A percentile compares a stretch with the other conserved stretches of the same genome.
These are phyloP conservation scores for Lanmaoa pseudosensibilis DNA, from an alignment of 768 basidiomycete species.

Conservation along the genomic window DNA sequence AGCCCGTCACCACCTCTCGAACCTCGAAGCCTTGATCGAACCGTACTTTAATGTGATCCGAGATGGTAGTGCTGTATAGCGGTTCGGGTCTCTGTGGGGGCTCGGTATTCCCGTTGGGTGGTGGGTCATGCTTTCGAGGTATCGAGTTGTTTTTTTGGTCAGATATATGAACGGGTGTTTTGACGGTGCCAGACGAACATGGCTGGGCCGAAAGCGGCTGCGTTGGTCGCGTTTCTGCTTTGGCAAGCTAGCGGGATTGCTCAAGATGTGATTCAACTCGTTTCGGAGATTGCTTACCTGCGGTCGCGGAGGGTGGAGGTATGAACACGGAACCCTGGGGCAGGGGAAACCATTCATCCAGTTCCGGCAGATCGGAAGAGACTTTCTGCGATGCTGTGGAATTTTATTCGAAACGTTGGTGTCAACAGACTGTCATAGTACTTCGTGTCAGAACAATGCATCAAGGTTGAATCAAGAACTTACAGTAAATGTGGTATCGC, in stretches of 20 bases:
- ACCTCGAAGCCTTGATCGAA: conserved; percentile 64
- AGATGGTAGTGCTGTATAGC: conserved; percentile 37
- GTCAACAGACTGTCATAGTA: conserved; percentile 17
- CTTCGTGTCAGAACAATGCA: neutral
- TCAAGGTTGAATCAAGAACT: neutral
- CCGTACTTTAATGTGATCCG: conserved; percentile 56
- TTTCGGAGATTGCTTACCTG: conserved; percentile 7
- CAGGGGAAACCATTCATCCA: conserved; percentile 5
- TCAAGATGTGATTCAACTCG: neutral
- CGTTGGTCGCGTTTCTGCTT: neutral
- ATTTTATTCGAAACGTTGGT: conserved; percentile 8
- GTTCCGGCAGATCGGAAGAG: neutral
- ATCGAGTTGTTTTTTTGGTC: neutral
- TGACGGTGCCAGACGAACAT: neutral
- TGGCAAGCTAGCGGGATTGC: neutral
- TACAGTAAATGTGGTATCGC: conserved; percentile 26
- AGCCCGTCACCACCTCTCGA: conserved; percentile 56
- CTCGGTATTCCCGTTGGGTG: conserved; percentile 1
- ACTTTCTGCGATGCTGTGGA: neutral
- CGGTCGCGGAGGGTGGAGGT: conserved; percentile 5
- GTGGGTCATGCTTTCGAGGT: neutral
- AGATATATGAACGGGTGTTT: neutral
- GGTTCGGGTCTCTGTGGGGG: conserved; percentile 16
- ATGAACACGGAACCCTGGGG: neutral
- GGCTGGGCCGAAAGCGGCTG: neutral